Percentiles rank a stretch among this genome's conserved stretches.
phyloP scores from a whole-genome alignment of 768 basidiomycete species.

The Pleurotus citrinopileatus region DNA sequence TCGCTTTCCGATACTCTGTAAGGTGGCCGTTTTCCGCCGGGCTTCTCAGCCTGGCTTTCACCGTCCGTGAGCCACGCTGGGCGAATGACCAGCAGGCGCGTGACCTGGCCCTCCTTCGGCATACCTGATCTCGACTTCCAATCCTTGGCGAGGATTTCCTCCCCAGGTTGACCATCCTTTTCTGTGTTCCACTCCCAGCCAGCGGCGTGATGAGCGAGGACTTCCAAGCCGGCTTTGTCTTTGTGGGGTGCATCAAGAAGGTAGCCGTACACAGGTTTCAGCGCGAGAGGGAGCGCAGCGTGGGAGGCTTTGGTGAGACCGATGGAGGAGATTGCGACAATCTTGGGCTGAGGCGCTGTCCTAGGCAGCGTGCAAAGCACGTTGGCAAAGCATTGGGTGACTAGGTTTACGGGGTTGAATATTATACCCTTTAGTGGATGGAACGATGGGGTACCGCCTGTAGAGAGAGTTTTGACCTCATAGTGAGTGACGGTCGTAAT shows the following conservation, averaged over 20 bases:
- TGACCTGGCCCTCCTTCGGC: conserved; percentile 40
- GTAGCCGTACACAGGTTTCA: conserved; percentile 48
- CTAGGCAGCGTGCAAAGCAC: conserved; percentile 51
- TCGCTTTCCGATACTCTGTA: conserved; percentile 46
- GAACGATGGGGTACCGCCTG: conserved; percentile 49
- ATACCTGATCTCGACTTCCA: conserved; percentile 44
- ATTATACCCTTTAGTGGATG: conserved; percentile 43
- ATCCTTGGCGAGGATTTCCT: conserved; percentile 36
- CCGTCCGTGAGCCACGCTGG: conserved; percentile 62
- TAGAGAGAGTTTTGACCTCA: too few species aligned
- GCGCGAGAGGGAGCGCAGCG: conserved; percentile 38
- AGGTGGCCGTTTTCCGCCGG: conserved; percentile 24
- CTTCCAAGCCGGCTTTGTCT: conserved; percentile 64
- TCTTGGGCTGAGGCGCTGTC: conserved; percentile 35
- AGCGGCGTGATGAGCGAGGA: conserved; percentile 41
- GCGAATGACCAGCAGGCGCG: conserved; percentile 47
- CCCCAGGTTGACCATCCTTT: conserved; percentile 34
- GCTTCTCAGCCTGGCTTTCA: conserved; percentile 37
- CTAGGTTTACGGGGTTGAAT: conserved; percentile 52
- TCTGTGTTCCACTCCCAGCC: conserved; percentile 48
- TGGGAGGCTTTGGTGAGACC: conserved; percentile 50
- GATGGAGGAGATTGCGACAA: conserved; percentile 51
- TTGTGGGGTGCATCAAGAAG: conserved; percentile 44
- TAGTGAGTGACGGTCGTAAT: conserved; percentile 2
- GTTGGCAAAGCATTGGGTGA: conserved; percentile 55